Percentiles rank a stretch among this genome's conserved stretches.
Conservation (phyloP, 768 basidiomycete genomes). For the Tubosaeta sp. region DNA sequence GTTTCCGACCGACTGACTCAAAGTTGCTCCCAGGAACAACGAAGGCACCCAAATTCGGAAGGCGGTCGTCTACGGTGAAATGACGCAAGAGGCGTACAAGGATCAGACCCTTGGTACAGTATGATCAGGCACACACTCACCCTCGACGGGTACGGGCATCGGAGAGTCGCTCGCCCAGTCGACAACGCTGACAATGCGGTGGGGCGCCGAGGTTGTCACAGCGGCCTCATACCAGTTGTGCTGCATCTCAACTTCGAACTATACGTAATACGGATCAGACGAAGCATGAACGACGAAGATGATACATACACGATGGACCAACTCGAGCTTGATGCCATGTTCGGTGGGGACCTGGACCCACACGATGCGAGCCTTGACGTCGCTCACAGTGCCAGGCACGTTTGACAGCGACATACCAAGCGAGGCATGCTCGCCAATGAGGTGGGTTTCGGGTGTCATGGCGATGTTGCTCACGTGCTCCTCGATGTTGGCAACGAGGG, state of each 20-base stretch:
- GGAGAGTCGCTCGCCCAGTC: conserved; percentile 89
- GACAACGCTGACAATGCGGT: conserved; percentile 81
- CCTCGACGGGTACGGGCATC: conserved; percentile 6
- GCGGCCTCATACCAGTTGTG: conserved; percentile 96
- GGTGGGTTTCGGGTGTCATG: conserved; percentile 35
- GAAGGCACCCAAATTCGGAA: conserved; percentile 27
- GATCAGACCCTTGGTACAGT: background rate
- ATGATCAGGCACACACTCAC: conserved; percentile 10
- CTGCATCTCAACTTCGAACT: conserved; percentile 90
- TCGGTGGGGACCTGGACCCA: conserved; percentile 79
- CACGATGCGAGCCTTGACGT: conserved; percentile 75
- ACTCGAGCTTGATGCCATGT: conserved; percentile 57
- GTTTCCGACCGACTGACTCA: conserved; percentile 13
- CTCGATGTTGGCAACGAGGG: conserved; percentile 47
- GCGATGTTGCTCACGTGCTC: conserved; percentile 49
- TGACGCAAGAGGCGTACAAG: background rate
- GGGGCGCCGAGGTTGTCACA: conserved; percentile 68
- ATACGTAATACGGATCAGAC: background rate
- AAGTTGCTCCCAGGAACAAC: conserved; percentile 18
- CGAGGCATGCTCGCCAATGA: conserved; percentile 44
- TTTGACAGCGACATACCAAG: conserved; percentile 28
- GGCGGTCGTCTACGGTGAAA: conserved; percentile 6
- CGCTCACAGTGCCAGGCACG: conserved; percentile 73
- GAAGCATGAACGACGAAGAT: background rate
- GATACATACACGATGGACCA: conserved; percentile 51